Conservation (phyloP, 2,329 filamentous ascomycete species). For the Teratosphaeria nubilosa region DNA sequence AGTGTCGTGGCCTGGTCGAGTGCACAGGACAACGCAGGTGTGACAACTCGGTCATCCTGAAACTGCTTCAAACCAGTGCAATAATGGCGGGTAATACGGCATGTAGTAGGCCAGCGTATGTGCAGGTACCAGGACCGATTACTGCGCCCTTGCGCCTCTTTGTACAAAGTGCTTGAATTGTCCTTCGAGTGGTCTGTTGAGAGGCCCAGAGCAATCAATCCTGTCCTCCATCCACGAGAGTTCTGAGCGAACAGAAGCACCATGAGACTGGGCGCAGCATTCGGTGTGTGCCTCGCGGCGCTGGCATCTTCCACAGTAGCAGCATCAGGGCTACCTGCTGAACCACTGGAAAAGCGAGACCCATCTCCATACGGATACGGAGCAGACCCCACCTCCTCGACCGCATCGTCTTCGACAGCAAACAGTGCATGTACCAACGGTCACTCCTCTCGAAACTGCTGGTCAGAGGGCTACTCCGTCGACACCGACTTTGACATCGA, state of each 20-base stretch:
- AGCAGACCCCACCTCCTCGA: too few relatives aligned
- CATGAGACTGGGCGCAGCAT: not conserved
- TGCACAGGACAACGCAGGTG: not conserved
- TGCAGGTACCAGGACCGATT: not conserved
- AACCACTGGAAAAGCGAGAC: not conserved
- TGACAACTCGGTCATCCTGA: not conserved
- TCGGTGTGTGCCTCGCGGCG: not conserved
- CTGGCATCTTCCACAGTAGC: constrained; percentile 3
- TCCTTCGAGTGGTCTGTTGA: not conserved
- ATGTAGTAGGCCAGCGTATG: not conserved
- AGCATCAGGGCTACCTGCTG: constrained; percentile 1
- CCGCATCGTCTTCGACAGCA: not conserved
- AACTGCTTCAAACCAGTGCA: not conserved
- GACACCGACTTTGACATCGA: constrained; percentile 38
- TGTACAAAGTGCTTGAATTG: not conserved
- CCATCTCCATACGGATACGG: too few relatives aligned
- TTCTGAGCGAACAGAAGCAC: not conserved
- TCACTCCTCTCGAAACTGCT: constrained; percentile 31
- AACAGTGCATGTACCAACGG: constrained; percentile 29
- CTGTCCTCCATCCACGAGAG: not conserved
- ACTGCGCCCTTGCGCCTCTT: not conserved
- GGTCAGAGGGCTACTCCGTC: constrained; percentile 34
- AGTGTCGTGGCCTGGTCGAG: not conserved
- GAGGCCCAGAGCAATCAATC: not conserved
- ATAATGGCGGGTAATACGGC: not conserved